Percentiles rank a stretch among this genome's conserved stretches.
Conservation (phyloP, 1,284 basidiomycete genomes). For the Ceratobasidium sp. region DNA sequence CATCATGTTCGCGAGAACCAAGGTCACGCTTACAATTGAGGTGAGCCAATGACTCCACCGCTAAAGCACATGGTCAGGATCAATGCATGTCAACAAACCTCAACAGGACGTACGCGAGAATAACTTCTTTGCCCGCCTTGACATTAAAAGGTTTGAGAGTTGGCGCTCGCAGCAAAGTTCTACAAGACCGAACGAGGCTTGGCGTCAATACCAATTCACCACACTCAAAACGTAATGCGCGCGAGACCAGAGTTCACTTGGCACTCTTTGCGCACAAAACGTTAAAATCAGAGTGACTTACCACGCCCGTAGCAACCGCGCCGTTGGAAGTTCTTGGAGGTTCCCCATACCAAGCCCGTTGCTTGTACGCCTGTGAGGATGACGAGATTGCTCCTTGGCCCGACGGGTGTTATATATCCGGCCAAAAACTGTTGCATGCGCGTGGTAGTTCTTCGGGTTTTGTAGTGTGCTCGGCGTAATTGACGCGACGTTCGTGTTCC, state of each 20-base stretch:
- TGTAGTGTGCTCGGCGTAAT: slow-evolving; percentile 29
- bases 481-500: slow-evolving; percentile 14
- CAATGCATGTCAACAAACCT: neutral
- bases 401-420: slow-evolving; percentile 22
- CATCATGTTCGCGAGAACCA: slow-evolving; percentile 51
- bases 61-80: neutral
- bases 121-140: slow-evolving; percentile 62
- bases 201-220: too few relatives aligned
- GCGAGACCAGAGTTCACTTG: too few relatives aligned
- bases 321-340: neutral
- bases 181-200: neutral
- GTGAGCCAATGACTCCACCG: slow-evolving; percentile 30
- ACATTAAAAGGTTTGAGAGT: slow-evolving; percentile 43
- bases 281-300: neutral
- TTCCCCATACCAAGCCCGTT: slow-evolving; percentile 20
- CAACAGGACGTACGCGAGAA: slow-evolving; percentile 53
- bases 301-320: slow-evolving; percentile 25
- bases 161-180: slow-evolving; percentile 21
- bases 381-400: slow-evolving; percentile 16
- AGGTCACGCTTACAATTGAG: slow-evolving; percentile 39
- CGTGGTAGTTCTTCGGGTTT: slow-evolving; percentile 23
- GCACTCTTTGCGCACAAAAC: too few relatives aligned
- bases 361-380: slow-evolving; percentile 32
- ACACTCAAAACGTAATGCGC: too few relatives aligned
- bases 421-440: slow-evolving; percentile 35